phyloP scores from a whole-genome alignment of 1,139 yeast genomes.

The Kurtzmaniella quercitrusa region DNA sequence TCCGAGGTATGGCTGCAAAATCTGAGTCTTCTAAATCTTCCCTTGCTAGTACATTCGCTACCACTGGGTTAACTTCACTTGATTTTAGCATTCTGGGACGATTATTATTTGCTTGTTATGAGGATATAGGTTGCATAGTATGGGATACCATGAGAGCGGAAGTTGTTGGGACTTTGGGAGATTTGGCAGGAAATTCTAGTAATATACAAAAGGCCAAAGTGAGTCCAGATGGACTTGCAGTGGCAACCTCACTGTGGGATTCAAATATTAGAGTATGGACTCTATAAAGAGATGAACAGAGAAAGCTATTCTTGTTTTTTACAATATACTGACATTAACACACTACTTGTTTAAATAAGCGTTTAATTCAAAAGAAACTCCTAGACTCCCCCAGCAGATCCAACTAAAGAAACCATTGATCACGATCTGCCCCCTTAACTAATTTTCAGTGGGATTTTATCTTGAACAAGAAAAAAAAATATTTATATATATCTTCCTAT shows the following conservation, averaged over 20 bases:
- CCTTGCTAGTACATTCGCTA: conserved; percentile 37
- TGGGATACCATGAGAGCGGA: conserved; percentile 76
- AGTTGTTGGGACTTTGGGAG: conserved; percentile 36
- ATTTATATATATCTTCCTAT: too few species aligned
- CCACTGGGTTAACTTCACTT: conserved; percentile 63
- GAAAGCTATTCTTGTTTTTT: too few species aligned
- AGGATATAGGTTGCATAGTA: conserved; percentile 68
- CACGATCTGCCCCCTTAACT: background rate
- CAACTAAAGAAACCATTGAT: background rate
- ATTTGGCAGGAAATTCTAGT: conserved; percentile 47
- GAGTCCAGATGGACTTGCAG: conserved; percentile 71
- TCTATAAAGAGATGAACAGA: too few species aligned
- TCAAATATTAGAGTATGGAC: conserved; percentile 65
- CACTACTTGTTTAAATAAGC: background rate
- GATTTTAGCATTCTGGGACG: conserved; percentile 79
- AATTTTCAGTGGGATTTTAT: background rate
- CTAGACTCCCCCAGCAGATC: background rate
- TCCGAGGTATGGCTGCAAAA: conserved; percentile 4
- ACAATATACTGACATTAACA: too few species aligned
- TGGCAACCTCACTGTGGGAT: conserved; percentile 73
- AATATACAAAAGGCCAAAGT: conserved; percentile 61
- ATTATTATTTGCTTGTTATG: conserved; percentile 68
- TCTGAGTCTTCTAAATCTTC: conserved; percentile 8
- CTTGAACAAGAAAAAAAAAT: too few species aligned
- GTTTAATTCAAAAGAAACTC: background rate